Conservation (phyloP, 73 alveolate genomes). For the Stentor coeruleus region DNA sequence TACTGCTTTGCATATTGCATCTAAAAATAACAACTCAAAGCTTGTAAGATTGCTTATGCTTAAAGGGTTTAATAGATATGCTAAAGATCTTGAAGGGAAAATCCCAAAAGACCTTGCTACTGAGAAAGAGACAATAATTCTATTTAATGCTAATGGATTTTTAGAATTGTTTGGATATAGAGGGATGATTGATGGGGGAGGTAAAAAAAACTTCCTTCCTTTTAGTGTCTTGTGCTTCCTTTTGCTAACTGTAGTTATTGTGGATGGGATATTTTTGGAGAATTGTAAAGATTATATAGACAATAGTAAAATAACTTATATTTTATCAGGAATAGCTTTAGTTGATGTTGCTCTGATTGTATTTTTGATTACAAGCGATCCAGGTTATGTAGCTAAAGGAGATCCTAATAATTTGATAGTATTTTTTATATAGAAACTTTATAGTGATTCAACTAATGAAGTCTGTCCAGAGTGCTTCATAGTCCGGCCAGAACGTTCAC, state of each 20-base stretch:
- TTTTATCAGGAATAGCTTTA: not conserved
- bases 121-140: not conserved
- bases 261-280: not conserved
- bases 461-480: conserved; percentile 48
- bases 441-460: not conserved
- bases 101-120: not conserved
- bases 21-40: not conserved
- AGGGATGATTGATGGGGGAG: not conserved
- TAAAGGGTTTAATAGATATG: not conserved
- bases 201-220: not conserved
- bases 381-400: not conserved
- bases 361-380: not conserved
- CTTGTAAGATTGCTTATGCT: not conserved
- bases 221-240: not conserved
- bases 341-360: not conserved
- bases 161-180: not conserved
- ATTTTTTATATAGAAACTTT: not conserved
- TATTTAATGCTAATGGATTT: not conserved
- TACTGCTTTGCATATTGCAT: conserved; percentile 12
- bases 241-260: not conserved
- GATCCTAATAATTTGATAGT: not conserved
- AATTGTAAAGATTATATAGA: not conserved
- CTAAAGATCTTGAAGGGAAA: not conserved
- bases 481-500: conserved; percentile 60
- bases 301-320: no score